These are phyloP conservation scores for Candida manassasensis DNA, from an alignment of 805 yeast genomes.

Conservation along the genomic window DNA sequence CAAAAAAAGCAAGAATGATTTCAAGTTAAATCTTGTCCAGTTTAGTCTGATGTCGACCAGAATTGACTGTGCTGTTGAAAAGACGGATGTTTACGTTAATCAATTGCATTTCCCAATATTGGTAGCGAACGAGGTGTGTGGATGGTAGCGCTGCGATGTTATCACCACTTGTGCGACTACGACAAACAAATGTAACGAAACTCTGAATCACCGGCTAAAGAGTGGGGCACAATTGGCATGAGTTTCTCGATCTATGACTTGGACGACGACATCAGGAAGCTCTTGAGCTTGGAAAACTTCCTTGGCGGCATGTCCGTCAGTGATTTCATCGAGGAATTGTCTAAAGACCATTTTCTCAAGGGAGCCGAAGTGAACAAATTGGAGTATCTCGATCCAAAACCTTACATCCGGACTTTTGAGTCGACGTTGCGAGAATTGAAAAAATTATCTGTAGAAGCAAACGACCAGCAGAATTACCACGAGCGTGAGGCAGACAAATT, in stretches of 20 bases:
- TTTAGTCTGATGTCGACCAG: too few species aligned
- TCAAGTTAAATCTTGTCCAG: too few species aligned
- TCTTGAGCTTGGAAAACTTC: conserved; percentile 58
- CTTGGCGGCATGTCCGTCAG: conserved; percentile 66
- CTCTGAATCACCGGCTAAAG: too few species aligned
- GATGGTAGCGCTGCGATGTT: too few species aligned
- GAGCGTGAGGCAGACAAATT: conserved; percentile 54
- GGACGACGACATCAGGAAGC: conserved; percentile 56
- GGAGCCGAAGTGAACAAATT: conserved; percentile 48
- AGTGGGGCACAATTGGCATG: too few species aligned
- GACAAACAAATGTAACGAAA: too few species aligned
- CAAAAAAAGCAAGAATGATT: too few species aligned
- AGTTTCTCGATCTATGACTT: conserved; percentile 52
- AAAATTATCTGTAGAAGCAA: conserved; percentile 54
- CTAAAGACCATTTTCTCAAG: conserved; percentile 57
- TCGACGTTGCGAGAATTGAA: conserved; percentile 72
- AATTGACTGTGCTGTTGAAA: too few species aligned
- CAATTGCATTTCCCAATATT: too few species aligned
- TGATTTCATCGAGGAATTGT: conserved; percentile 75
- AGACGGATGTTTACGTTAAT: too few species aligned
- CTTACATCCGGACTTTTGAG: conserved; percentile 90
- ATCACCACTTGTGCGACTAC: too few species aligned
- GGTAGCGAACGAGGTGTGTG: too few species aligned
- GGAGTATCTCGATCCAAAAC: conserved; percentile 79
- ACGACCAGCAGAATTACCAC: conserved; percentile 43